phyloP scores from a whole-genome alignment of 305 asterid genomes.

The Fraxinus angustifolia region DNA sequence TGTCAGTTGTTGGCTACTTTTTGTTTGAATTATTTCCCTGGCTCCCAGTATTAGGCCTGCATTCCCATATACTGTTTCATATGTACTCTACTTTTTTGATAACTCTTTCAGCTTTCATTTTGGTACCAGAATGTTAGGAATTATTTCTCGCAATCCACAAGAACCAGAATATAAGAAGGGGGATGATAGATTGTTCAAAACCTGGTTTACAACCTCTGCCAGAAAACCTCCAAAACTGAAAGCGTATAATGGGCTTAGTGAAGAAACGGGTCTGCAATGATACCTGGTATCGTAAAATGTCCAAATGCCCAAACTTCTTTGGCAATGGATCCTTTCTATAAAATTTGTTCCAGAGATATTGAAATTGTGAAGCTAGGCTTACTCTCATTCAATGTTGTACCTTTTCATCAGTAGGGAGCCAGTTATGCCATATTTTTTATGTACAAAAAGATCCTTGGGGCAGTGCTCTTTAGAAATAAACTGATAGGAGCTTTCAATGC shows the following conservation, averaged over 20 bases:
- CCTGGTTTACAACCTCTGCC: neutral
- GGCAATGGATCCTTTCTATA: neutral
- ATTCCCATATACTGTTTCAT: neutral
- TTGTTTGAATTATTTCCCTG: neutral
- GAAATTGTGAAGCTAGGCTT: neutral
- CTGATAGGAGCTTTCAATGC: neutral
- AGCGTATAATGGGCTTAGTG: neutral
- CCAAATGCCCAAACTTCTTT: neutral
- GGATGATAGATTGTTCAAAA: neutral
- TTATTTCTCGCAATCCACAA: neutral
- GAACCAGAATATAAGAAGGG: neutral
- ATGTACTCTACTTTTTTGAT: neutral
- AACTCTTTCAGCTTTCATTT: neutral
- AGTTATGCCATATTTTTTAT: neutral
- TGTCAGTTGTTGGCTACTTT: neutral
- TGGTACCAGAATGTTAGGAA: neutral
- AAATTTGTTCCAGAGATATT: neutral
- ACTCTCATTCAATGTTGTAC: neutral
- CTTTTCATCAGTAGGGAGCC: neutral
- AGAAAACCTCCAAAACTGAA: neutral
- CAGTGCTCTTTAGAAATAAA: neutral
- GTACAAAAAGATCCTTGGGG: neutral
- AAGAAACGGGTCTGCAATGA: neutral
- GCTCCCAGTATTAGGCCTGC: neutral
- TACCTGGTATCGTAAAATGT: neutral